Evolutionary conservation across 768 basidiomycete species (phyloP), one percentile per base, ranked within the genome.

Genomic region (Pulveroboletus sp.): DNA sequence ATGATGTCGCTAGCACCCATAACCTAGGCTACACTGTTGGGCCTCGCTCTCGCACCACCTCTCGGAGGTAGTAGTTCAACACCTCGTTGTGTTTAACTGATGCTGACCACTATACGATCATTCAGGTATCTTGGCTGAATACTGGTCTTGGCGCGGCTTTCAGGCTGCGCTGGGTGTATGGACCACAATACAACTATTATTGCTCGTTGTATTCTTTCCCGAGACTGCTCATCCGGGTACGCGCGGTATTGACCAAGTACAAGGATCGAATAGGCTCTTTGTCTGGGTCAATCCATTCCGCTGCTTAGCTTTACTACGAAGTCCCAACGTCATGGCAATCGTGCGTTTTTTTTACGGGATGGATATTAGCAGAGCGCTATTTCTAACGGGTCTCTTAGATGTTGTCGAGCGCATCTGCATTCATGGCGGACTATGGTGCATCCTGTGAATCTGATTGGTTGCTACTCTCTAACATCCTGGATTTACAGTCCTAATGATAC

Each of bases 141-240:
- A 83, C 52, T 74, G 72, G 27, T 86, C 85, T 0, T 89, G 87
- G 85, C 75, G 86, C 0, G 51, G 71, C 4, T 76, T 84, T 63
- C 84, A 88, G 58, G 58, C 65, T 8, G 56, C 57, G 0, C 51
- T 87, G 1, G 76, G 75, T 3, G 33, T 71, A 0, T 62, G 69
- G 35, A 76, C 75, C 2, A 33, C 77, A 0, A 12, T 73, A 1
- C 67, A 71, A 1, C 69, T 79, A 32, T 6, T 74, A 6, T 51
- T 68, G 6, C 70, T 85, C 33, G 43, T 60, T 2, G 36, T 75
- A 3, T 73, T 72, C 43, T 73, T 85, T n/a, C 85, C 85, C 0
- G 86, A 88, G 56, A 87, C 85, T 3, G 78, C 76, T 41, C 81
- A 84, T 55, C 84, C 85, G 1, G 76, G 80, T 9, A 59, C 74